Evolutionary conservation across 1,139 yeast species (phyloP), one percentile per base, ranked within the genome.

Genomic region (Tardiomyces digboiensis): DNA sequence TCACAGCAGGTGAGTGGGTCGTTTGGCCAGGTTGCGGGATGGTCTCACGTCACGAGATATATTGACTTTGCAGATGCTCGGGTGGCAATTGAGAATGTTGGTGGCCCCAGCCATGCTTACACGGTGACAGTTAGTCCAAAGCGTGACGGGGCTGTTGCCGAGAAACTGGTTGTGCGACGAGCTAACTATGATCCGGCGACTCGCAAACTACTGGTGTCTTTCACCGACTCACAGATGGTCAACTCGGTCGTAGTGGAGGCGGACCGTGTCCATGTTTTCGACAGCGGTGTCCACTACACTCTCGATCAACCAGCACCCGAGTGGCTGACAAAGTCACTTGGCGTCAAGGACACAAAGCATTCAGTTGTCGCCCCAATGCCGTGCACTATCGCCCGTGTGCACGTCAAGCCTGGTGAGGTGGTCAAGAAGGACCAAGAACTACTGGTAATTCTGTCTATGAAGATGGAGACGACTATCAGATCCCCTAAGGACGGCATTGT

Each of bases 351-450:
- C 22, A 40, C 21, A 7, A 55, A 52, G 38, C 54, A 60, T 48
- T 52, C 58, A 23, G 64, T 61, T 2, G 54, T 57, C 5, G 63
- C 65, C 1, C 66, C 66, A n/a, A 61, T 61, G 66, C 65, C 65
- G 14, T 61, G 65, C 46, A 59, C 61, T 20, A 58, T 61, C 21
- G 57, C 61, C 40, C 50, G 58, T 33, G 57, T 61, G 29, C 49
- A 47, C 21, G 51, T 41, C 16, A 40, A 39, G 3, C 44, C 42
- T 19, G 57, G 57, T 8, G 43, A 41, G 19, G 33, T 19, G 10
- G 56, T 53, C 29, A 45, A 43, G 13, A 49, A 52, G 42, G 55
- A 50, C 36, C 51, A 53, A 14, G 48, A 48, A 37, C 42, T 53
- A 36, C 37, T 53, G 14, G 45, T 53, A n/a, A 51, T 53, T 39